Base-by-base conservation (phyloP, 306 rosid genomes). In the Comarum palustre region DNA sequence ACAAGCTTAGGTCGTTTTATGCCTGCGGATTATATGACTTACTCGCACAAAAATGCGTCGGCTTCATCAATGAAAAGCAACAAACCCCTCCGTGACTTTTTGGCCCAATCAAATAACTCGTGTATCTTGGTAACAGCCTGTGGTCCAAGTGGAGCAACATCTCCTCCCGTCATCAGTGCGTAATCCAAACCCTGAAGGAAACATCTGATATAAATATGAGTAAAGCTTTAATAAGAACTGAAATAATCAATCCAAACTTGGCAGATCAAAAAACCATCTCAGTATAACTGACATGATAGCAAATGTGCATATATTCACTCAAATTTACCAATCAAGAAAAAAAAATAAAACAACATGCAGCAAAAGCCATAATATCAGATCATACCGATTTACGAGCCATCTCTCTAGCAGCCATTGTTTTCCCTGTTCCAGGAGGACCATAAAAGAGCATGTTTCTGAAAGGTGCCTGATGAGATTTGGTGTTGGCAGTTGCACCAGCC, bases 391-490 rank as follows among this genome's bases (percentile, higher is more conserved):
- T 95, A 2, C 72, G 89, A 82, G 99, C 99, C 77, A 95, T 73
- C 85, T 91, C 97, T 80, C 99, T 86, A 31, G 99, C 99, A 57
- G 96, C 99, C 99, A 95, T 90, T 65, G 99, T 95, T 73, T 95
- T 95, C 74, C 99, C 99, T 51, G 99, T 95, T 82, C 99, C 99
- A 20, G 97, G 97, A 86, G 99, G 96, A 22, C 99, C 97, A 82
- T 95, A 95, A 76, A 95, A 95, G 75, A 95, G 91, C 92, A 95
- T 91, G 79, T 95, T 95, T 64, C 99, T 89, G 74, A 91, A 95
- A 6, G 97, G 99, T 46, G 99, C 99, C 76, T 91, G 91, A 82
- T 95, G 99, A 20, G 96, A 86, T 81, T 95, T 95, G 62, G 99
- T 95, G 84, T 95, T 92, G 36, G 96, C 92, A 38, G 99, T 95